Conservation (phyloP, 2,329 filamentous ascomycete genomes). For the Claviceps maximensis region DNA sequence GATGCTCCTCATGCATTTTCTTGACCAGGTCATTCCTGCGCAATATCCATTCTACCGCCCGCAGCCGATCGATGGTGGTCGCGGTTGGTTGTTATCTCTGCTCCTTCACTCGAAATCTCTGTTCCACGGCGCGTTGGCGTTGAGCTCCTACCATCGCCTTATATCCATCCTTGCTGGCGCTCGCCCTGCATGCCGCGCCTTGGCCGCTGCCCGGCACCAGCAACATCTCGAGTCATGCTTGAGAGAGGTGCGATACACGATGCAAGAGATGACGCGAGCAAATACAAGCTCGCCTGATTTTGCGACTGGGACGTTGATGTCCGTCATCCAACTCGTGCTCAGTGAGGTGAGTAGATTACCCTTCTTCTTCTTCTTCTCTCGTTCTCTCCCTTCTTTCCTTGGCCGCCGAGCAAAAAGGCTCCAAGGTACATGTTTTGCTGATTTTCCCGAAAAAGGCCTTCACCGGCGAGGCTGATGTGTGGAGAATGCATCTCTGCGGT, state of each 20-base stretch:
- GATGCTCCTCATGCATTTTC: conserved; percentile 15
- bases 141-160: conserved; percentile 16
- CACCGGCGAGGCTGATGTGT: background rate
- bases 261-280: background rate
- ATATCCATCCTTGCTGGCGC: conserved; percentile 1
- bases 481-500: background rate
- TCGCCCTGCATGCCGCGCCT: background rate
- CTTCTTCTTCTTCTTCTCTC: background rate
- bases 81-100: conserved; percentile 16
- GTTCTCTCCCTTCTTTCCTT: no score
- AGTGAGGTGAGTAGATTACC: background rate
- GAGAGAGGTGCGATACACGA: background rate
- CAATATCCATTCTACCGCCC: conserved; percentile 16
- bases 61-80: conserved; percentile 12
- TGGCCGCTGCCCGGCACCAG: background rate
- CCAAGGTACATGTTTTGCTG: background rate
- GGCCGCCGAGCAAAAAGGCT: background rate
- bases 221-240: background rate
- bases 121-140: conserved; percentile 14
- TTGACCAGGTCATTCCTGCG: conserved; percentile 16
- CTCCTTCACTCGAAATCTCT: conserved; percentile 10
- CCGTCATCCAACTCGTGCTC: background rate
- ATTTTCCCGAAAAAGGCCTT: background rate
- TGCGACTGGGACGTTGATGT: background rate
- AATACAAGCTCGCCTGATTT: background rate